Percentiles rank a stretch among this genome's conserved stretches.
phyloP scores from a whole-genome alignment of 2,329 filamentous ascomycete species.

The Ilyonectria robusta region DNA sequence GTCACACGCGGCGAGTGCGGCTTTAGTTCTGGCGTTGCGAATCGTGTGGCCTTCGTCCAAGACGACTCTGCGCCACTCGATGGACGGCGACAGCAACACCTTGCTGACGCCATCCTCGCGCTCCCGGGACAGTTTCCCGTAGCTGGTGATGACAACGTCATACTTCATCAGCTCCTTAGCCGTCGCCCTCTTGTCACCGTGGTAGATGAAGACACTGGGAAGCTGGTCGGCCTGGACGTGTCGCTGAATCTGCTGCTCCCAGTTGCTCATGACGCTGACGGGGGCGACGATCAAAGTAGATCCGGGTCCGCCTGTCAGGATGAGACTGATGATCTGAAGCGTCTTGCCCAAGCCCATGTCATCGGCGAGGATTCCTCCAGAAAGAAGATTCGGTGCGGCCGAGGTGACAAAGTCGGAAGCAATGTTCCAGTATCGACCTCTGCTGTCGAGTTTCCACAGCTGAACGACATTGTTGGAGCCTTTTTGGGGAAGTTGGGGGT shows the following conservation, averaged over 20 bases:
- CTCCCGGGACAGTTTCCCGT: conserved; percentile 81
- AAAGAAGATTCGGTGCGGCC: conserved; percentile 74
- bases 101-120: conserved; percentile 63
- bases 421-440: conserved; percentile 72
- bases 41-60: conserved; percentile 89
- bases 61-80: conserved; percentile 84
- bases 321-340: conserved; percentile 85
- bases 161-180: conserved; percentile 72
- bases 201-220: conserved; percentile 80
- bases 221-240: conserved; percentile 77
- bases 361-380: conserved; percentile 86
- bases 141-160: conserved; percentile 87
- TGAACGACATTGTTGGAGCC: conserved; percentile 76
- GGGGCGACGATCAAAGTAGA: conserved; percentile 86
- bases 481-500: conserved; percentile 72
- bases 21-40: conserved; percentile 82
- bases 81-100: conserved; percentile 52
- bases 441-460: conserved; percentile 77
- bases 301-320: conserved; percentile 71
- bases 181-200: conserved; percentile 74
- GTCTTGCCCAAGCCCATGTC: conserved; percentile 96
- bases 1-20: conserved; percentile 76
- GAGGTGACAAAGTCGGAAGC: conserved; percentile 71
- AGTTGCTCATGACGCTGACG: conserved; percentile 91
- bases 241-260: conserved; percentile 82